Percentiles rank a stretch among this genome's conserved stretches.
phyloP scores from a whole-genome alignment of 1,284 basidiomycete genomes.

The Wallemia mellicola region DNA sequence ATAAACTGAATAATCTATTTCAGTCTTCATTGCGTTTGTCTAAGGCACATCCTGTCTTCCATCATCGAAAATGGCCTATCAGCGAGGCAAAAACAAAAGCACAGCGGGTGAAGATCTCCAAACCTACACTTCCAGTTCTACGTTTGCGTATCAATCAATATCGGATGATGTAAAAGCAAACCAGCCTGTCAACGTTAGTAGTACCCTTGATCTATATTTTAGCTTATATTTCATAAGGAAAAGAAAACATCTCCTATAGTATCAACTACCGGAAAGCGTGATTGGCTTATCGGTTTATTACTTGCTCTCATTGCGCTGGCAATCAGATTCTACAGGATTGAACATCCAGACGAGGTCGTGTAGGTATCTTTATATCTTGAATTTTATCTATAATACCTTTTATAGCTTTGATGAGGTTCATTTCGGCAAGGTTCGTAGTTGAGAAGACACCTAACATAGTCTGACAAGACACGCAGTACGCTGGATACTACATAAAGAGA shows the following conservation, averaged over 20 bases:
- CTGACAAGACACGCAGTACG: conserved; percentile 24
- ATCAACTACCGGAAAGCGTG: conserved; percentile 2
- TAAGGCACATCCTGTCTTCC: not conserved
- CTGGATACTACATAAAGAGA: conserved; percentile 58
- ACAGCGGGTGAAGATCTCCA: not conserved
- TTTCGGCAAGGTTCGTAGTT: conserved; percentile 38
- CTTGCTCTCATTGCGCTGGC: conserved; percentile 46
- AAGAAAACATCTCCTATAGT: not conserved
- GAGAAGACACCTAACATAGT: not conserved
- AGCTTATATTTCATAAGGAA: not conserved
- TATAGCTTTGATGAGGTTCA: conserved; percentile 82
- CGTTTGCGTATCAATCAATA: not conserved
- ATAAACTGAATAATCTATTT: conserved; percentile 46
- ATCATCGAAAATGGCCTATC: not conserved
- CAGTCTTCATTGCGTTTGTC: conserved; percentile 6
- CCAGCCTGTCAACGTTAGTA: not conserved
- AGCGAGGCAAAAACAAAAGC: not conserved
- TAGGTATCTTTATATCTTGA: conserved; percentile 18
- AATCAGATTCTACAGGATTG: conserved; percentile 73
- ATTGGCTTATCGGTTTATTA: conserved; percentile 9
- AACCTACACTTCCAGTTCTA: not conserved
- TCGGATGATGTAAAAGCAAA: not conserved
- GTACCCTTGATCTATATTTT: not conserved
- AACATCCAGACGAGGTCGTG: conserved; percentile 80
- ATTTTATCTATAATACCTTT: not conserved